Evolutionary conservation across 148 eudicot species (phyloP), one percentile per base, ranked within the genome.

Genomic region (Dysphania ambrosioides): DNA sequence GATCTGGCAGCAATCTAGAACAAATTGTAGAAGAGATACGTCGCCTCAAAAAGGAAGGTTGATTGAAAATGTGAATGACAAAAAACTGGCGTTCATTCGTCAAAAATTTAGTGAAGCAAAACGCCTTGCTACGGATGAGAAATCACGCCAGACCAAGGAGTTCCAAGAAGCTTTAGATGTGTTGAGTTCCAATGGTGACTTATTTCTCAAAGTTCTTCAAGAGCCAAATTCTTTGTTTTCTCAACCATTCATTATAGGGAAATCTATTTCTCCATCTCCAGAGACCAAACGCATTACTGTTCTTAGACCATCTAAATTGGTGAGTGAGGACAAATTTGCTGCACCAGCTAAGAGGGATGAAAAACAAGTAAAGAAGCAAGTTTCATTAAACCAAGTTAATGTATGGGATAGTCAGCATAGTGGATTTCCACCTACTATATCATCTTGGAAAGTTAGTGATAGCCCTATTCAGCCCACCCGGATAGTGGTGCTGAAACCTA

Each of bases 401-500:
- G 79, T 84, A 30, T 71, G 83, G 82, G 90, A 85, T 63, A 81
- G 75, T 74, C 83, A 81, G 75, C 81, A 75, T 74, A 56, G 61
- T 72, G 87, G 86, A n/a, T 75, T 85, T 82, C 77, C 90, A 67
- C 86, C 85, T 76, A 79, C 87, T 42, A 77, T 82, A 77, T 72
- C 82, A 1, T 75, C 77, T 32, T 85, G 88, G 88, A 86, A 79
- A 66, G 57, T 55, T 68, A 73, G 77, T 80, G 93, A 91, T 73
- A 82, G 65, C 75, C 86, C 86, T 47, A 29, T 82, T 68, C 96
- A 88, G 73, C 89, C 99, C 58, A 95, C 97, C 32, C 86, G 97
- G 49, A 95, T 95, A 80, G 97, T 95, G 18, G 93, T 95, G 51
- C 69, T 95, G 68, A 95, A 92, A 82, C 99, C 99, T 63, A 90